Conservation (phyloP, 2,329 filamentous ascomycete species). For the Paecilomyces dactylethromorphus region DNA sequence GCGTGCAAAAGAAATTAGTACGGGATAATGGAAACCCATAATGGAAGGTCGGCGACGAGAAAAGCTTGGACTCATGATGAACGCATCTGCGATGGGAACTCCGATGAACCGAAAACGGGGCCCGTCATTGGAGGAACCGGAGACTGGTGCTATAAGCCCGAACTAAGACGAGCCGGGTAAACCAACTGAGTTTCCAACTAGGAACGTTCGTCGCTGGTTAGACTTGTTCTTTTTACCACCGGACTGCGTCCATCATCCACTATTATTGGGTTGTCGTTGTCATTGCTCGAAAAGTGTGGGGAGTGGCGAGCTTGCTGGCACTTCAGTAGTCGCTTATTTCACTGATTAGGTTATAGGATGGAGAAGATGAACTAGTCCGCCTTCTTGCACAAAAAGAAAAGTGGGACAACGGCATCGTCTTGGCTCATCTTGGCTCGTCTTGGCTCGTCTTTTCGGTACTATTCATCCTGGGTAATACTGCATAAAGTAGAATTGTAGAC, state of each 20-base stretch:
- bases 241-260: not conserved
- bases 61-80: not conserved
- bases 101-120: not conserved
- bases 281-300: conserved; percentile 1
- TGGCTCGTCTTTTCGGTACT: not conserved
- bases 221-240: too few relatives aligned
- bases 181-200: conserved; percentile 5
- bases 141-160: conserved; percentile 1
- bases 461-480: not conserved
- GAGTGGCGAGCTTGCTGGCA: not conserved
- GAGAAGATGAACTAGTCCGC: not conserved
- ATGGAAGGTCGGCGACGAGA: not conserved
- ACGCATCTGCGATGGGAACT: not conserved
- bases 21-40: not conserved
- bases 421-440: not conserved
- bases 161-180: conserved; percentile 16
- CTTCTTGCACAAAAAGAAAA: not conserved
- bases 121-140: conserved; percentile 4
- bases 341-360: not conserved
- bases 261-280: not conserved
- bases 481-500: not conserved
- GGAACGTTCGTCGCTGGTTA: not conserved
- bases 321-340: not conserved
- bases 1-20: not conserved
- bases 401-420: not conserved